A percentile compares a stretch with the other conserved stretches of the same genome.
Evolutionary conservation across 805 yeast genomes (phyloP).

Genomic region (Barnettozyma wickerhamii): DNA sequence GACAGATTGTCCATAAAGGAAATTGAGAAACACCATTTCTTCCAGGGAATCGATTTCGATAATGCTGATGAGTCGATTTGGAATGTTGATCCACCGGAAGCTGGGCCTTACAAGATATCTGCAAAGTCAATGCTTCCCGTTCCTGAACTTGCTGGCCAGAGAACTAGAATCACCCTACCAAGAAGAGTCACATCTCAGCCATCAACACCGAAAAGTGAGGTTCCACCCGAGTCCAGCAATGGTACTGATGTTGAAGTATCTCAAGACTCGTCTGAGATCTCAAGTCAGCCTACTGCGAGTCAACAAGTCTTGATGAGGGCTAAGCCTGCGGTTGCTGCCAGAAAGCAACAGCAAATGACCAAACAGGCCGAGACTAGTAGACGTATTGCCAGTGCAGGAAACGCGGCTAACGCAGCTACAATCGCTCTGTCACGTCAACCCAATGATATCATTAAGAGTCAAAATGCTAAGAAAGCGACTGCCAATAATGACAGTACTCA

Average conservation of each 20-base stretch:
- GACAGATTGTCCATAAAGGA: slow-evolving; percentile 54
- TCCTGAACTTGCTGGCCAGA: slow-evolving; percentile 41
- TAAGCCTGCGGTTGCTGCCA: slow-evolving; percentile 25
- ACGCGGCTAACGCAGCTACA: slow-evolving; percentile 26
- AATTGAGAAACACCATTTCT: slow-evolving; percentile 63
- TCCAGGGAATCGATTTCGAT: slow-evolving; percentile 49
- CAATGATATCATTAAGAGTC: slow-evolving; percentile 22
- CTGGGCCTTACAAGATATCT: slow-evolving; percentile 67
- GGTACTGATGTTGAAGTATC: slow-evolving; percentile 6
- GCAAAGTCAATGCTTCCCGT: slow-evolving; percentile 79
- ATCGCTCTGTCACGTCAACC: slow-evolving; percentile 26
- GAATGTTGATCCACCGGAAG: slow-evolving; percentile 55
- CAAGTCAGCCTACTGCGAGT: slow-evolving; percentile 21
- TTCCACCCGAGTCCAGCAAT: background rate
- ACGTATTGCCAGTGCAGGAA: slow-evolving; percentile 14
- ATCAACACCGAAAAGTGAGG: slow-evolving; percentile 19
- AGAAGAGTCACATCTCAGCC: slow-evolving; percentile 21
- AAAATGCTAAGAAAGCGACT: background rate
- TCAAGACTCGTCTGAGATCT: slow-evolving; percentile 16
- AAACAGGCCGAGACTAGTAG: slow-evolving; percentile 5
- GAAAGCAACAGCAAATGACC: slow-evolving; percentile 17
- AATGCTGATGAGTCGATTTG: slow-evolving; percentile 49
- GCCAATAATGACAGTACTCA: background rate
- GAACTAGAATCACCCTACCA: slow-evolving; percentile 22
- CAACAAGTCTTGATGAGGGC: slow-evolving; percentile 26